These are phyloP conservation scores for Penicillium verhagenii DNA, from an alignment of 495 filamentous ascomycete species.

Conservation along the genomic window DNA sequence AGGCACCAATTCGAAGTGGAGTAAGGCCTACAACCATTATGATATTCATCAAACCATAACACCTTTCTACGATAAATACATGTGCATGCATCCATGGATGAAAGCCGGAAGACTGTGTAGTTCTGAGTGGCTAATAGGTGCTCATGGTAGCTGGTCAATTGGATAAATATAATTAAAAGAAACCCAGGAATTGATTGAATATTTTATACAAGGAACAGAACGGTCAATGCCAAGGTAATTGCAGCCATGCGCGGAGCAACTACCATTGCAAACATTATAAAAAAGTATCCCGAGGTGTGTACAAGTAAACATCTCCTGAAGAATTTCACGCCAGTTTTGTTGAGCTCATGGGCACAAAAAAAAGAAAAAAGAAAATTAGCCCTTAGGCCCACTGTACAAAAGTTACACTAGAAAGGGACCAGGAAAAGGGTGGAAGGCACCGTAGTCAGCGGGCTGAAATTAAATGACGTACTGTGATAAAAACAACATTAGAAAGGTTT, in stretches of 20 bases:
- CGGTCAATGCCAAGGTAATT: background rate
- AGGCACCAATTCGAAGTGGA: background rate
- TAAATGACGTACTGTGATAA: slow-evolving; percentile 37
- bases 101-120: no score
- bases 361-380: slow-evolving; percentile 12
- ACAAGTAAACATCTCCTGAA: slow-evolving; percentile 1
- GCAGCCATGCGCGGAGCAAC: background rate
- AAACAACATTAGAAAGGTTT: background rate
- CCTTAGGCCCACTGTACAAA: slow-evolving; percentile 21
- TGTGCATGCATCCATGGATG: no score
- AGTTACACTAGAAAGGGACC: background rate
- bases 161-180: background rate
- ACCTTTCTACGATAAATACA: no score
- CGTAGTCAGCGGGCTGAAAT: slow-evolving; percentile 1
- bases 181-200: slow-evolving; percentile 18
- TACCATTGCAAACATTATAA: slow-evolving; percentile 20
- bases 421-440: background rate
- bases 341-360: slow-evolving; percentile 8
- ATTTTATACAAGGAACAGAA: slow-evolving; percentile 30
- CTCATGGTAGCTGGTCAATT: background rate
- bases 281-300: slow-evolving; percentile 20
- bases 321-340: slow-evolving; percentile 8
- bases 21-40: background rate
- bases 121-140: no score
- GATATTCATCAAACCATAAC: no score